Percentiles rank a stretch among this genome's conserved stretches.
phyloP scores from a whole-genome alignment of 768 basidiomycete genomes.

The Boletus barrowsii region DNA sequence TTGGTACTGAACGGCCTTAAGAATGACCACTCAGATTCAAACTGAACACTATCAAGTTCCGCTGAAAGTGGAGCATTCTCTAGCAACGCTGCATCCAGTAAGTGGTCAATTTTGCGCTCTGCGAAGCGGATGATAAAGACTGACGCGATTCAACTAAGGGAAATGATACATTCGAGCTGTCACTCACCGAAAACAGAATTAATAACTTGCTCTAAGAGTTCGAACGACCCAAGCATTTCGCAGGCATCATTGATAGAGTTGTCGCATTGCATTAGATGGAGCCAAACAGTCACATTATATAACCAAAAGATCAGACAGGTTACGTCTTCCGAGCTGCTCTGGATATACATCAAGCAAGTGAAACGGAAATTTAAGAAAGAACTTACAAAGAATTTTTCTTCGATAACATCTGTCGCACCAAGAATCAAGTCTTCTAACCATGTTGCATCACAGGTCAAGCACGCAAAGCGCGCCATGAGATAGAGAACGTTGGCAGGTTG shows the following conservation, averaged over 20 bases:
- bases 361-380: conserved; percentile 1
- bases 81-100: conserved; percentile 79
- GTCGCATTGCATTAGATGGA: conserved; percentile 89
- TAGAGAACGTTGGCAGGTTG: conserved; percentile 92
- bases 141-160: conserved; percentile 29
- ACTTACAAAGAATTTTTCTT: conserved; percentile 89
- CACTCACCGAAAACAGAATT: conserved; percentile 88
- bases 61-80: conserved; percentile 78
- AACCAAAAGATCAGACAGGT: conserved; percentile 91
- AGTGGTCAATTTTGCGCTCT: conserved; percentile 82
- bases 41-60: conserved; percentile 80
- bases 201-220: conserved; percentile 86
- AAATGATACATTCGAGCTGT: not conserved
- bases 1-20: conserved; percentile 68
- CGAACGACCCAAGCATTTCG: conserved; percentile 79
- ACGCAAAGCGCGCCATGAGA: conserved; percentile 91
- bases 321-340: conserved; percentile 84
- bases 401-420: conserved; percentile 88
- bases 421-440: conserved; percentile 94
- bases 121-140: conserved; percentile 94
- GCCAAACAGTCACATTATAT: conserved; percentile 85
- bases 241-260: conserved; percentile 74
- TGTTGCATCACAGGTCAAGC: conserved; percentile 80
- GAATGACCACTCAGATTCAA: conserved; percentile 96
- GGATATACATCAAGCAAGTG: conserved; percentile 14